A percentile compares a stretch with the other conserved stretches of the same genome.
Conservation (phyloP, 352 stramenopile species). For the Pythium utonaiense region DNA sequence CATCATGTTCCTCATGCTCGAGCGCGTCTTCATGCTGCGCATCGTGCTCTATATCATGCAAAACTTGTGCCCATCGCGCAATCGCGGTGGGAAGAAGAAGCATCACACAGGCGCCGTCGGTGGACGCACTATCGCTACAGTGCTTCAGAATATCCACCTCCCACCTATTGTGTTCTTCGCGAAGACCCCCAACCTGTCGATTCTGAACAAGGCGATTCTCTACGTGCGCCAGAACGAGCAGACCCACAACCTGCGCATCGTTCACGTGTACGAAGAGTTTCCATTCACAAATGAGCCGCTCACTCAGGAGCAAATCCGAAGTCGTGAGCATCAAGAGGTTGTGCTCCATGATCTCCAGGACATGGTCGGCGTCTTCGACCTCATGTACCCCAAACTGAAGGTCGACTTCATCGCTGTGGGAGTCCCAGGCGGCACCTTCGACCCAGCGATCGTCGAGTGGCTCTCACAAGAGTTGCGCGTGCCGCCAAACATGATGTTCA, state of each 20-base stretch:
- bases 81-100: constrained; percentile 22
- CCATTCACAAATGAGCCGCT: constrained; percentile 26
- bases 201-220: constrained; percentile 93
- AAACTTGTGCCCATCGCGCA: constrained; percentile 49
- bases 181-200: constrained; percentile 82
- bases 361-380: constrained; percentile 77
- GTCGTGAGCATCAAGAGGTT: constrained; percentile 31
- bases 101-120: constrained; percentile 55
- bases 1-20: constrained; percentile 81
- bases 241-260: constrained; percentile 88
- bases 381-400: constrained; percentile 92
- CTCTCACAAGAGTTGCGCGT: constrained; percentile 70
- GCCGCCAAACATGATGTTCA: constrained; percentile 93
- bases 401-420: constrained; percentile 84
- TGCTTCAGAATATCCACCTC: constrained; percentile 64
- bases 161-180: constrained; percentile 90
- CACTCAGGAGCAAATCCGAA: constrained; percentile 32
- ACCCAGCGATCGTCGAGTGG: constrained; percentile 86
- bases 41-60: constrained; percentile 69
- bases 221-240: constrained; percentile 92
- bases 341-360: constrained; percentile 67
- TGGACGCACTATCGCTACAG: constrained; percentile 60
- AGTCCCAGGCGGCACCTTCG: constrained; percentile 48
- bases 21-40: constrained; percentile 71
- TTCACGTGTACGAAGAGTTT: constrained; percentile 72